Conservation (phyloP, 768 basidiomycete species). For the Podaxis sp. region DNA sequence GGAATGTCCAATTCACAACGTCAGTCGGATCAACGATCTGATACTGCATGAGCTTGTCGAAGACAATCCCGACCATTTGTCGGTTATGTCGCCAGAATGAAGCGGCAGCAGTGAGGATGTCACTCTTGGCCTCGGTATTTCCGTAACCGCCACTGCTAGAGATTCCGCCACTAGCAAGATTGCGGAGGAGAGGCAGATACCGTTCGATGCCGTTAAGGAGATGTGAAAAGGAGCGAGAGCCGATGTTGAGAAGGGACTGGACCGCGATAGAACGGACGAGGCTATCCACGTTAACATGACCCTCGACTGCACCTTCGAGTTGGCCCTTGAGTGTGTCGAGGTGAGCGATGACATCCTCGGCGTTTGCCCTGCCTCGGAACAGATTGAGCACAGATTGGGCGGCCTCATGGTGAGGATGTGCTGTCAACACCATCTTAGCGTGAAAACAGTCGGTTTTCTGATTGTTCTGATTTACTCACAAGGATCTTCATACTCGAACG, state of each 20-base stretch:
- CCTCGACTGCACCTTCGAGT: slow-evolving; percentile 60
- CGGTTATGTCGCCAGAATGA: slow-evolving; percentile 83
- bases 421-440: slow-evolving; percentile 39
- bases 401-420: slow-evolving; percentile 75
- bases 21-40: slow-evolving; percentile 95
- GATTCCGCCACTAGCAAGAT: slow-evolving; percentile 50
- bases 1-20: slow-evolving; percentile 84
- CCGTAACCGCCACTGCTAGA: slow-evolving; percentile 37
- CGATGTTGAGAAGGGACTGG: slow-evolving; percentile 88
- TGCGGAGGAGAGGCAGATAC: slow-evolving; percentile 76
- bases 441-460: not conserved
- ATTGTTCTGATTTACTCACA: slow-evolving; percentile 38
- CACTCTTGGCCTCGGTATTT: slow-evolving; percentile 58
- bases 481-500: slow-evolving; percentile 82
- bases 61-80: slow-evolving; percentile 89
- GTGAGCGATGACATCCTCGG: slow-evolving; percentile 76
- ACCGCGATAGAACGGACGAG: slow-evolving; percentile 76
- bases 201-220: slow-evolving; percentile 97
- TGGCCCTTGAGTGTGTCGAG: slow-evolving; percentile 69
- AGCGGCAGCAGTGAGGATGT: slow-evolving; percentile 70
- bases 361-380: slow-evolving; percentile 77
- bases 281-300: slow-evolving; percentile 59
- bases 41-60: slow-evolving; percentile 98
- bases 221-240: slow-evolving; percentile 95
- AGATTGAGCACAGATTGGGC: slow-evolving; percentile 77